Conservation (phyloP, 176 grass and related monocot species). For the Carex littledalei region DNA sequence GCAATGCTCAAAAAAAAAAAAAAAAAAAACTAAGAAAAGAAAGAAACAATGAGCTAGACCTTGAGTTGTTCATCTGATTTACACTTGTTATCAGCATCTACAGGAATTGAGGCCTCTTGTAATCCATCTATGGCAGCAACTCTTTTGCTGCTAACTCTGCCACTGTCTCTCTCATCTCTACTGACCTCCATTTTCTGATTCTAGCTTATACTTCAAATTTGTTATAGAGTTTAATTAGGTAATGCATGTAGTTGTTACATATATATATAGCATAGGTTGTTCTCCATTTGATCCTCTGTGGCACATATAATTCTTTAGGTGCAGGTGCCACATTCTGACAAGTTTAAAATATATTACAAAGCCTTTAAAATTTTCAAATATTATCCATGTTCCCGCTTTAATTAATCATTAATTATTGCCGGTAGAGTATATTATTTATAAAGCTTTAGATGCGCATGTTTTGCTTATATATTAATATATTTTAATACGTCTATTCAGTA, state of each 20-base stretch:
- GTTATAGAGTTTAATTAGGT: neutral
- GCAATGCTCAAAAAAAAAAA: neutral
- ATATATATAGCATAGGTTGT: conserved; percentile 7
- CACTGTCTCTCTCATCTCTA: conserved; percentile 2
- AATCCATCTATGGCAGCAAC: neutral
- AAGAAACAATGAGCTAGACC: neutral
- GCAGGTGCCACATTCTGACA: neutral
- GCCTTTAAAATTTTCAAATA: neutral
- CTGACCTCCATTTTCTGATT: neutral
- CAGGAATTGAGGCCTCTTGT: neutral
- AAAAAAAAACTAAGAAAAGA: neutral
- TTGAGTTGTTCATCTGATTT: conserved; percentile 6
- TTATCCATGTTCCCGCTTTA: too few relatives aligned
- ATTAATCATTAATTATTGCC: too few relatives aligned
- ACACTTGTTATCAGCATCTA: neutral
- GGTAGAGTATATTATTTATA: too few relatives aligned
- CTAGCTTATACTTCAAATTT: neutral
- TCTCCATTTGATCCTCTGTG: conserved; percentile 9
- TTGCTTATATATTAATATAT: too few relatives aligned
- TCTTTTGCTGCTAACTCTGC: conserved; percentile 15
- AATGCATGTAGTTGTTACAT: neutral
- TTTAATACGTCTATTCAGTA: too few relatives aligned
- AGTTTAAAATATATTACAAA: neutral
- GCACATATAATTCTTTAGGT: neutral
- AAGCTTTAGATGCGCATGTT: too few relatives aligned